phyloP scores from a whole-genome alignment of 1,284 basidiomycete genomes.

The Clitocybe nebularis region DNA sequence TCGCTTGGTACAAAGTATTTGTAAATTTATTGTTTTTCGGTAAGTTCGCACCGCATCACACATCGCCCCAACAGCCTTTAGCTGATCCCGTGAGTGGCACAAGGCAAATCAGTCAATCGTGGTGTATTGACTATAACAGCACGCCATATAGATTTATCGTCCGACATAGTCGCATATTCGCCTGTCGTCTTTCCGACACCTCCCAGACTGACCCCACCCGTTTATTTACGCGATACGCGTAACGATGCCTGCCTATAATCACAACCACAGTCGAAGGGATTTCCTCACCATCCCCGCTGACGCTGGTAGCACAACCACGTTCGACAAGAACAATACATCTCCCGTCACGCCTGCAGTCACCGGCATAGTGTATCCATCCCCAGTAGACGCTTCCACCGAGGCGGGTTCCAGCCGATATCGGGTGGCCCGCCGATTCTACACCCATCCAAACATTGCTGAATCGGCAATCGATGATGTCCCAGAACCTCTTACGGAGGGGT shows the following conservation, averaged over 20 bases:
- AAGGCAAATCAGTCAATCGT: slow-evolving; percentile 25
- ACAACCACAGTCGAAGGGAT: slow-evolving; percentile 19
- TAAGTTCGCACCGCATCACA: slow-evolving; percentile 26
- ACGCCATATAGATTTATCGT: too few species aligned
- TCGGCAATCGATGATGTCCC: slow-evolving; percentile 34
- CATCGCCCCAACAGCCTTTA: slow-evolving; percentile 20
- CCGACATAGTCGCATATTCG: slow-evolving; percentile 8
- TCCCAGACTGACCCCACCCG: slow-evolving; percentile 3
- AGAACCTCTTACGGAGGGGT: slow-evolving; percentile 37
- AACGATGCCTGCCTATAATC: slow-evolving; percentile 27
- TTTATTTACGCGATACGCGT: not conserved
- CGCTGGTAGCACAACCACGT: slow-evolving; percentile 6
- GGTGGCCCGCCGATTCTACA: slow-evolving; percentile 24
- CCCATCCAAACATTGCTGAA: slow-evolving; percentile 31
- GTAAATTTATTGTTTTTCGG: slow-evolving; percentile 17
- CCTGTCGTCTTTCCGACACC: not conserved
- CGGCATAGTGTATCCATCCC: slow-evolving; percentile 38
- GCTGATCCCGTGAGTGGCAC: slow-evolving; percentile 34
- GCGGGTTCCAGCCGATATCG: slow-evolving; percentile 24
- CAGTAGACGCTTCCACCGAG: slow-evolving; percentile 31
- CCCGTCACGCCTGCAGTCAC: slow-evolving; percentile 41
- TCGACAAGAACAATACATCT: slow-evolving; percentile 28
- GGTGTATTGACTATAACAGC: too few species aligned
- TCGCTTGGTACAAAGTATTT: slow-evolving; percentile 5
- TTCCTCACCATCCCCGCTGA: slow-evolving; percentile 15